Evolutionary conservation across 345 rosid genomes (phyloP).

Genomic region (Sisymbrium altissimum): DNA sequence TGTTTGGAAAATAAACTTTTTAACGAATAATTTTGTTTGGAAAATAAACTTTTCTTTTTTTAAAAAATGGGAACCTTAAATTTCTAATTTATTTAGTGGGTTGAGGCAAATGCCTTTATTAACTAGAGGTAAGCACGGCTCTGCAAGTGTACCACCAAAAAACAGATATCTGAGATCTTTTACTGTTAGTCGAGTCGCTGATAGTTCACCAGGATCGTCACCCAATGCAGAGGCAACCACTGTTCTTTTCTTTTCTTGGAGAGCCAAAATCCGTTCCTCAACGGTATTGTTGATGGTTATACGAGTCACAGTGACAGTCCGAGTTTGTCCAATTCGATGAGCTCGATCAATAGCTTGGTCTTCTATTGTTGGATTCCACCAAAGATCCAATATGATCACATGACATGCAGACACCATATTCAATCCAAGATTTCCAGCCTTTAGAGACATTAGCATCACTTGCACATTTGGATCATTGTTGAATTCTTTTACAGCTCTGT

Average conservation of each 20-base stretch:
- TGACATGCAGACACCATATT: not conserved
- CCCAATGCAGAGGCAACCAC: conserved; percentile 1
- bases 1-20: too few relatives aligned
- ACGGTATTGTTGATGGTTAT: not conserved
- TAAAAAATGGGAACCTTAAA: too few relatives aligned
- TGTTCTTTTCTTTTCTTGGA: not conserved
- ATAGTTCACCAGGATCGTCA: not conserved
- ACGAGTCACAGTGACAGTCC: not conserved
- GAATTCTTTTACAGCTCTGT: not conserved
- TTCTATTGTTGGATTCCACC: not conserved
- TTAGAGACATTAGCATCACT: not conserved
- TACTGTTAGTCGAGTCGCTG: not conserved
- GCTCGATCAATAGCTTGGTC: not conserved
- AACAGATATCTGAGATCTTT: not conserved
- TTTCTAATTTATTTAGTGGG: too few relatives aligned
- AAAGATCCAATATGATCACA: not conserved
- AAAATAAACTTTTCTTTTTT: too few relatives aligned
- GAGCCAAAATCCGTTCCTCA: not conserved
- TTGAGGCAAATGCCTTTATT: too few relatives aligned
- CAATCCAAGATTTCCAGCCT: not conserved
- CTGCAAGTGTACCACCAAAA: not conserved
- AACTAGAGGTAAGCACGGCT: too few relatives aligned
- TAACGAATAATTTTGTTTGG: too few relatives aligned
- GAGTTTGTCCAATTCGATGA: not conserved
- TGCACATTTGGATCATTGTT: not conserved